Evolutionary conservation across 2,329 filamentous ascomycete genomes (phyloP).

Genomic region (Scedosporium dehoogii): DNA sequence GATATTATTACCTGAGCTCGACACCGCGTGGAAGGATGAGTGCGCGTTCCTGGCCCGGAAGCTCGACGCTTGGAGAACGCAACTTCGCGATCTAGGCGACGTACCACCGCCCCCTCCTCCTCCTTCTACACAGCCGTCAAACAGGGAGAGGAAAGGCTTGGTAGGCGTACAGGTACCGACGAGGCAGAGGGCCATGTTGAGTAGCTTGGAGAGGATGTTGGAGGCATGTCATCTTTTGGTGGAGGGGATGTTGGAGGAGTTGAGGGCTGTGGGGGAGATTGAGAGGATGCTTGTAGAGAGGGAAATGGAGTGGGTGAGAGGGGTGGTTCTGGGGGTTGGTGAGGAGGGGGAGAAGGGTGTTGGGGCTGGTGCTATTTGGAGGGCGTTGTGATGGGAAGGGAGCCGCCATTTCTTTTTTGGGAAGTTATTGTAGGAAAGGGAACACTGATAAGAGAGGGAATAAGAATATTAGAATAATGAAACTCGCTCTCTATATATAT

Average conservation of each 20-base stretch:
- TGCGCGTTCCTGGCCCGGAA: constrained; percentile 40
- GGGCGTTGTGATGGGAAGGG: constrained; percentile 19
- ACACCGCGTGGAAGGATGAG: constrained; percentile 49
- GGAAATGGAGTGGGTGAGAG: constrained; percentile 50
- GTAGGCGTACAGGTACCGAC: constrained; percentile 43
- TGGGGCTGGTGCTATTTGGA: constrained; percentile 38
- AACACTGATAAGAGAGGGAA: no score
- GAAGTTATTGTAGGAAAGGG: no score
- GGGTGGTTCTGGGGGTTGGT: constrained; percentile 35
- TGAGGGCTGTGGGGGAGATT: constrained; percentile 51
- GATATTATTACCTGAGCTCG: constrained; percentile 45
- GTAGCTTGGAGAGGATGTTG: constrained; percentile 38
- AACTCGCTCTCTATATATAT: no score
- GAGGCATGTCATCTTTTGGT: constrained; percentile 38
- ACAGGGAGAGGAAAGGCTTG: constrained; percentile 33
- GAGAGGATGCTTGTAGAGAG: constrained; percentile 44
- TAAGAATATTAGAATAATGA: no score
- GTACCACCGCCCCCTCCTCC: constrained; percentile 8
- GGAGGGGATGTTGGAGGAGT: constrained; percentile 50
- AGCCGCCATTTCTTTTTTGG: no score
- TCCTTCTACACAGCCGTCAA: constrained; percentile 9
- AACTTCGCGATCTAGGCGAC: constrained; percentile 36
- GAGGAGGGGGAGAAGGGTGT: constrained; percentile 20
- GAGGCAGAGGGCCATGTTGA: constrained; percentile 49
- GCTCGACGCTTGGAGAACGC: constrained; percentile 42